phyloP scores from a whole-genome alignment of 2,329 filamentous ascomycete species.

The Aspergillus thermomutatus region DNA sequence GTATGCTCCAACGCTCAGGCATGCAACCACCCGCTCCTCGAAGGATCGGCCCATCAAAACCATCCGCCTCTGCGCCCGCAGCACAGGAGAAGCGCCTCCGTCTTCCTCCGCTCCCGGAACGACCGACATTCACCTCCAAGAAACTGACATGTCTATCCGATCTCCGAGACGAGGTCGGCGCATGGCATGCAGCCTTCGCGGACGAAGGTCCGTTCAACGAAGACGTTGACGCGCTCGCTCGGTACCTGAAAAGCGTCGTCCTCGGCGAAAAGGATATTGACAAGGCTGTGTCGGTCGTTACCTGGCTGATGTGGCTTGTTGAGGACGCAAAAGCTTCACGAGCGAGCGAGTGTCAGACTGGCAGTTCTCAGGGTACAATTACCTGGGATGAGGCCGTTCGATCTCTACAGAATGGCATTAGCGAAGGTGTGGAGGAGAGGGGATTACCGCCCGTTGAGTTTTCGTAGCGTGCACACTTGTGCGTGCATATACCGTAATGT shows the following conservation, averaged over 20 bases:
- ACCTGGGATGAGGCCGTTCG: conserved; percentile 38
- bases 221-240: conserved; percentile 71
- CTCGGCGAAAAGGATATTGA: conserved; percentile 71
- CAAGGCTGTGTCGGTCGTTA: conserved; percentile 67
- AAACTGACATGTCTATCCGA: conserved; percentile 58
- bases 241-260: conserved; percentile 71
- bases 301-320: conserved; percentile 56
- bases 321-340: conserved; percentile 36
- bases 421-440: conserved; percentile 41
- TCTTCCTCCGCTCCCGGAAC: conserved; percentile 49
- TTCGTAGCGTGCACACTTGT: conserved; percentile 19
- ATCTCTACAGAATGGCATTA: conserved; percentile 42
- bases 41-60: conserved; percentile 17
- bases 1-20: conserved; percentile 56
- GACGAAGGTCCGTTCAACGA: conserved; percentile 72
- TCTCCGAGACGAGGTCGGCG: conserved; percentile 68
- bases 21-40: conserved; percentile 41
- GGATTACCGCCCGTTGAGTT: conserved; percentile 47
- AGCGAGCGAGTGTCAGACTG: conserved; percentile 16
- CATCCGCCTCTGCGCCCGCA: conserved; percentile 12
- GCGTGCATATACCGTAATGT: conserved; percentile 5
- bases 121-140: conserved; percentile 61
- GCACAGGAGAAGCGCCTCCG: conserved; percentile 24
- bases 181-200: conserved; percentile 72
- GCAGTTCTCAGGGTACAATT: conserved; percentile 16